These are phyloP conservation scores for Cryptosporidium sp. DNA, from an alignment of 169 alveolate species.

Conservation along the genomic window DNA sequence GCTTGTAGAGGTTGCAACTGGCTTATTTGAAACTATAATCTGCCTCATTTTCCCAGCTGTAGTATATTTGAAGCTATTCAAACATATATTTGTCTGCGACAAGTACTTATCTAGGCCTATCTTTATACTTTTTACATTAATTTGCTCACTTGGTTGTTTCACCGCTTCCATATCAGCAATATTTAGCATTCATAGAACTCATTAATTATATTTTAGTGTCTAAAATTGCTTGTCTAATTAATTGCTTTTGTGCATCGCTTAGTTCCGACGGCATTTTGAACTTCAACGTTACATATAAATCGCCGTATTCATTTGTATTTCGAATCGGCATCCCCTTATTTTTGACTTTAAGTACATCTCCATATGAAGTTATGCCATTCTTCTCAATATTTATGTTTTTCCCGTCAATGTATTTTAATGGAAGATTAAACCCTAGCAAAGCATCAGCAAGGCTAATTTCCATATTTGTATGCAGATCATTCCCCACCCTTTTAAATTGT, in stretches of 20 bases:
- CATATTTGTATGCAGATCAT: constrained; percentile 82
- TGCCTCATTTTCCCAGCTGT: constrained; percentile 56
- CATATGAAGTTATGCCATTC: constrained; percentile 84
- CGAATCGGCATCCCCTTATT: constrained; percentile 85
- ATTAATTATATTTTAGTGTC: constrained; percentile 37
- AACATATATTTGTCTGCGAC: constrained; percentile 16
- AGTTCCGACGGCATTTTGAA: constrained; percentile 83
- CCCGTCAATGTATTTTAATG: constrained; percentile 83
- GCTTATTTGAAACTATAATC: constrained; percentile 62
- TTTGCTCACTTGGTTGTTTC: constrained; percentile 71
- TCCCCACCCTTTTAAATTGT: constrained; percentile 82
- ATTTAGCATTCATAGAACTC: constrained; percentile 9
- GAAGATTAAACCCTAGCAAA: constrained; percentile 83
- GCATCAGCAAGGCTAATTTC: constrained; percentile 85
- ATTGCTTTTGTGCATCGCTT: constrained; percentile 76
- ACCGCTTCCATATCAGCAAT: constrained; percentile 68
- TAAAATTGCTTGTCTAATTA: constrained; percentile 80
- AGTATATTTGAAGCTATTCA: constrained; percentile 56
- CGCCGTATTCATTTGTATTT: constrained; percentile 81
- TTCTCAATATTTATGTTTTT: constrained; percentile 79
- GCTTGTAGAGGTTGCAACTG: constrained; percentile 73
- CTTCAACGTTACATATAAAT: constrained; percentile 81
- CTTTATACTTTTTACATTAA: constrained; percentile 18
- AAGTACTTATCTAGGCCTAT: constrained; percentile 12
- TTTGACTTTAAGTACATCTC: constrained; percentile 80